Conservation (phyloP, 2,329 filamentous ascomycete genomes). For the Colletotrichum salicis region DNA sequence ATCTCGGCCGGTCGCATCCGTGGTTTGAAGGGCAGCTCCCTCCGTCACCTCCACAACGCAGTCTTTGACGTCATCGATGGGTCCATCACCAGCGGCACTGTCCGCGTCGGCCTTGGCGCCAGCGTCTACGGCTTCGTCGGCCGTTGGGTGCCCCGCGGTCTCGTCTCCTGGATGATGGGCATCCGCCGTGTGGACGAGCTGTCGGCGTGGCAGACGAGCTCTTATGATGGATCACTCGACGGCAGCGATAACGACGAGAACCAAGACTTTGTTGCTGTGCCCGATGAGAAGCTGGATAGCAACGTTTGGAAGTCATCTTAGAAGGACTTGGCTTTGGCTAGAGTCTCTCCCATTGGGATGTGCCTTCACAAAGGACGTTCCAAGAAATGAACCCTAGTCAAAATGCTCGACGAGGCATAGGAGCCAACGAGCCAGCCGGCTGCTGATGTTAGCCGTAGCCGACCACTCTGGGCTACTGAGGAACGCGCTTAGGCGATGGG, state of each 20-base stretch:
- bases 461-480: background rate
- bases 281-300: constrained; percentile 52
- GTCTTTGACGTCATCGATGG: constrained; percentile 90
- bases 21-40: constrained; percentile 74
- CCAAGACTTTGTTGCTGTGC: constrained; percentile 64
- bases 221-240: constrained; percentile 47
- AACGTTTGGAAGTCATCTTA: constrained; percentile 56
- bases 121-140: constrained; percentile 88
- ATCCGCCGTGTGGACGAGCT: constrained; percentile 71
- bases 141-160: constrained; percentile 76
- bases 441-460: background rate
- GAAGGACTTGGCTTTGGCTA: background rate
- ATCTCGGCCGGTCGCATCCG: constrained; percentile 67
- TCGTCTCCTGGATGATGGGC: constrained; percentile 96
- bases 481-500: background rate
- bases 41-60: constrained; percentile 83
- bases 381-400: background rate
- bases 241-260: constrained; percentile 51
- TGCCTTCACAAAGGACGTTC: background rate
- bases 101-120: constrained; percentile 87
- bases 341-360: too few species aligned
- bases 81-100: constrained; percentile 67
- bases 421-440: background rate
- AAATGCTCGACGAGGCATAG: background rate
- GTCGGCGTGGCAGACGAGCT: constrained; percentile 62